Percentiles rank a stretch among this genome's conserved stretches.
These are phyloP conservation scores for Blastocystis hominis DNA, from an alignment of 352 stramenopile genomes.

Conservation along the genomic window DNA sequence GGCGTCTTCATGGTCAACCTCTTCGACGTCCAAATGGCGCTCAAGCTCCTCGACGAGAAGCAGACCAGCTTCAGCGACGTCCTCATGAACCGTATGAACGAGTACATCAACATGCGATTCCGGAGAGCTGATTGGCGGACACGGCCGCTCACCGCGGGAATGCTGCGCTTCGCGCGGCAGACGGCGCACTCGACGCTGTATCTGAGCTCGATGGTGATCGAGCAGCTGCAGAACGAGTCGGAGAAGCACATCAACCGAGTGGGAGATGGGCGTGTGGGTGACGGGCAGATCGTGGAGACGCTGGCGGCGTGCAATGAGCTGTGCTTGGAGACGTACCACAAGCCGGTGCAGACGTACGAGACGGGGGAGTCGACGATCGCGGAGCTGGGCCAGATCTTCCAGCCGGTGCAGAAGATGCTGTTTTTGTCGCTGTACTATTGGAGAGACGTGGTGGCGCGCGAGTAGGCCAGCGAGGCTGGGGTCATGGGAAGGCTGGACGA, in stretches of 20 bases:
- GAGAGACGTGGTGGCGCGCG: conserved; percentile 27
- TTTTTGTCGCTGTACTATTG: conserved; percentile 50
- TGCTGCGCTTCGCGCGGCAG: conserved; percentile 83
- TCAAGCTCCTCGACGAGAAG: conserved; percentile 66
- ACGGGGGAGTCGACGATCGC: conserved; percentile 27
- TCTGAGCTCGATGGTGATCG: conserved; percentile 82
- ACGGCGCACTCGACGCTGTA: conserved; percentile 92
- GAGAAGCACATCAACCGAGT: conserved; percentile 32
- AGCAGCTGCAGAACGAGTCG: conserved; percentile 67
- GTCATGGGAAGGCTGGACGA: background rate
- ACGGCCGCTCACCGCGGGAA: conserved; percentile 70
- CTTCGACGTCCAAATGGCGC: conserved; percentile 85
- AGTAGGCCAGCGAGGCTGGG: background rate
- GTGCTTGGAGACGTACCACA: conserved; percentile 30
- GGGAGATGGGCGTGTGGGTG: background rate
- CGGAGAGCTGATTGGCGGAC: conserved; percentile 90
- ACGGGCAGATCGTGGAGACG: conserved; percentile 26
- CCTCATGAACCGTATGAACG: conserved; percentile 70
- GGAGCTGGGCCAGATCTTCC: conserved; percentile 21
- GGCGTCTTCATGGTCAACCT: conserved; percentile 94
- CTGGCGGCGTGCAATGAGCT: conserved; percentile 34
- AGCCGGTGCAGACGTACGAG: conserved; percentile 47
- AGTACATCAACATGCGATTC: conserved; percentile 87
- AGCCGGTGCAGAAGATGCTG: conserved; percentile 13
- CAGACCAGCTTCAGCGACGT: conserved; percentile 69